phyloP scores from a whole-genome alignment of 176 grass and related monocot genomes.

The Oryza meyeriana region DNA sequence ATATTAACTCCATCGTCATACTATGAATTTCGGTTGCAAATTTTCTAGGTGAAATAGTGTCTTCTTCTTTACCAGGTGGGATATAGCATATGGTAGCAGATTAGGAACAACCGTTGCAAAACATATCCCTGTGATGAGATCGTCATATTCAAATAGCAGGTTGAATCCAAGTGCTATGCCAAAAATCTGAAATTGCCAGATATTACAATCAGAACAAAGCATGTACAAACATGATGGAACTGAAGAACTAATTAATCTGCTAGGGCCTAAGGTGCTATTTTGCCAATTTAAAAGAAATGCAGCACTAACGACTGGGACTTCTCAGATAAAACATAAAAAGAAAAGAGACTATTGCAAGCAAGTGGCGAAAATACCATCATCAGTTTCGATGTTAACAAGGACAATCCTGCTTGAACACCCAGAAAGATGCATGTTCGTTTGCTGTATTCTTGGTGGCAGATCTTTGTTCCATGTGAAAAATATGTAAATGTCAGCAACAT shows the following conservation, averaged over 20 bases:
- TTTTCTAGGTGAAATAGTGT: slow-evolving; percentile 9
- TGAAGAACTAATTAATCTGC: slow-evolving; percentile 5
- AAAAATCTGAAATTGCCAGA: slow-evolving; percentile 80
- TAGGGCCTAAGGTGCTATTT: neutral
- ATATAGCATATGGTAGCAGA: slow-evolving; percentile 65
- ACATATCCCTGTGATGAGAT: slow-evolving; percentile 72
- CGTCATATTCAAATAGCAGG: slow-evolving; percentile 66
- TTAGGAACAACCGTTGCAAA: slow-evolving; percentile 63
- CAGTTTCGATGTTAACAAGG: slow-evolving; percentile 76
- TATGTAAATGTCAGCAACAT: slow-evolving; percentile 30
- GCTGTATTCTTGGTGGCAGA: slow-evolving; percentile 85
- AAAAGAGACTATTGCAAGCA: neutral
- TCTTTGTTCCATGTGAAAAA: slow-evolving; percentile 53
- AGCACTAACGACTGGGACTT: neutral
- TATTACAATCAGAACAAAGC: slow-evolving; percentile 15
- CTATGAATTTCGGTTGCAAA: neutral
- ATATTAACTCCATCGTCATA: slow-evolving; percentile 29
- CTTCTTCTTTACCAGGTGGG: slow-evolving; percentile 66
- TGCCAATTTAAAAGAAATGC: neutral
- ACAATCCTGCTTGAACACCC: slow-evolving; percentile 78
- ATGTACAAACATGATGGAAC: neutral
- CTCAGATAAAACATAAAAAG: slow-evolving; percentile 32
- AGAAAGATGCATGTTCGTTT: slow-evolving; percentile 66
- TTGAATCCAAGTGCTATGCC: slow-evolving; percentile 89
- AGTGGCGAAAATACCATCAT: slow-evolving; percentile 63